Conservation (phyloP, 2,329 filamentous ascomycete species). For the Pseudocercospora macadamiae region DNA sequence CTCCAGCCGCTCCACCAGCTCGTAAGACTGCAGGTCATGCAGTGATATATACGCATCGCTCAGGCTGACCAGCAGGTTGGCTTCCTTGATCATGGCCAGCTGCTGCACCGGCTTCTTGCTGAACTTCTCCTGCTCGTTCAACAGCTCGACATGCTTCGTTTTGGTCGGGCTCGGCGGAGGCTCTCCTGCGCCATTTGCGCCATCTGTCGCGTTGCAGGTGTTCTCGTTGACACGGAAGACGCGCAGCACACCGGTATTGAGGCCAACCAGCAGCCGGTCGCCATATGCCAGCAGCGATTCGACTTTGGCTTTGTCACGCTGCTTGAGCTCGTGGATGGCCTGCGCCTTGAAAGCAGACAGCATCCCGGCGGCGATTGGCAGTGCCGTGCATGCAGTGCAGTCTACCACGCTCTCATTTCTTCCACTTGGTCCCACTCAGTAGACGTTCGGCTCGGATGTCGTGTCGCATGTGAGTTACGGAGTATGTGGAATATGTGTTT, state of each 20-base stretch:
- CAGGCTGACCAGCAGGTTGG: conserved; percentile 85
- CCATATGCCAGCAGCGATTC: conserved; percentile 93
- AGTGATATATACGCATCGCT: conserved; percentile 89
- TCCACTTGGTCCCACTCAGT: neutral
- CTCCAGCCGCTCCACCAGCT: conserved; percentile 75
- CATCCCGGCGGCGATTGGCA: conserved; percentile 44
- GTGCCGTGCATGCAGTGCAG: too few species aligned
- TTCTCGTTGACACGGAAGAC: conserved; percentile 87
- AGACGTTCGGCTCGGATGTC: neutral
- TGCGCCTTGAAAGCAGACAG: conserved; percentile 96
- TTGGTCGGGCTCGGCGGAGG: conserved; percentile 34
- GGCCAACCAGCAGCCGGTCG: conserved; percentile 86
- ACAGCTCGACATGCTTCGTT: conserved; percentile 69
- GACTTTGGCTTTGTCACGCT: conserved; percentile 94
- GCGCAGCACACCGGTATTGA: conserved; percentile 85
- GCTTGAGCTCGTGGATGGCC: conserved; percentile 94
- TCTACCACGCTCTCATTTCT: too few species aligned
- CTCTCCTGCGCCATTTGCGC: conserved; percentile 29
- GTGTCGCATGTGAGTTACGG: too few species aligned
- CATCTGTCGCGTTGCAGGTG: conserved; percentile 33
- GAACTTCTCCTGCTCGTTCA: conserved; percentile 94
- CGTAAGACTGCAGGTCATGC: conserved; percentile 84
- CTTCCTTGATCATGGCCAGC: conserved; percentile 93
- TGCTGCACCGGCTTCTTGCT: conserved; percentile 88
- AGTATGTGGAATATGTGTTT: too few species aligned